These are phyloP conservation scores for Arabidopsis arenosa DNA, from an alignment of 345 rosid genomes.

Conservation along the genomic window DNA sequence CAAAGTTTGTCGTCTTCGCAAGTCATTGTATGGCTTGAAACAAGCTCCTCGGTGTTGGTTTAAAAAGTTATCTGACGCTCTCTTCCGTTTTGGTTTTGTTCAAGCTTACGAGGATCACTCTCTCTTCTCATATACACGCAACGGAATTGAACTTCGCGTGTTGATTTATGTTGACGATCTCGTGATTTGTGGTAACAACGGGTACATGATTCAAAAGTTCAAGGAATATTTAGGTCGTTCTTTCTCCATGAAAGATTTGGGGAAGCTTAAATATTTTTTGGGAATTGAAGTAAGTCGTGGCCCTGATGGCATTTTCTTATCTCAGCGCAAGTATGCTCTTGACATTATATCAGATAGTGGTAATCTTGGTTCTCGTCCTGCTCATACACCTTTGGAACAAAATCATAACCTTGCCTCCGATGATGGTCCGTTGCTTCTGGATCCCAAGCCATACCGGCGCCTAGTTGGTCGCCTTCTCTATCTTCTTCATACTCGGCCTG, in stretches of 20 bases:
- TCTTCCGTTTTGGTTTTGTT: neutral
- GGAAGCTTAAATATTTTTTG: neutral
- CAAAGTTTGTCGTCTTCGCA: neutral
- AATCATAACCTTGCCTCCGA: fast-evolving
- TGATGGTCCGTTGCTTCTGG: neutral
- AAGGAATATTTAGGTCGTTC: neutral
- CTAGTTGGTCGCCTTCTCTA: neutral
- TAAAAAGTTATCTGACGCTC: neutral
- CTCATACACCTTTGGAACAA: fast-evolving
- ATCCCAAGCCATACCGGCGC: fast-evolving
- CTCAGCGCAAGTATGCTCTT: neutral
- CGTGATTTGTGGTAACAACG: neutral
- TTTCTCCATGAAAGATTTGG: neutral
- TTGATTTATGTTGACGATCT: neutral
- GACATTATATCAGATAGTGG: neutral
- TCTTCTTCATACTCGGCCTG: neutral
- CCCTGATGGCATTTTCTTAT: fast-evolving
- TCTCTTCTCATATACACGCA: neutral
- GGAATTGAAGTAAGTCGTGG: neutral
- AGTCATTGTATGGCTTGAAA: neutral
- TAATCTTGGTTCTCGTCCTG: fast-evolving
- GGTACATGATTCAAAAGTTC: neutral
- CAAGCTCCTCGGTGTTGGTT: neutral
- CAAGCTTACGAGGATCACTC: neutral
- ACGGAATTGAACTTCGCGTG: neutral